A percentile compares a stretch with the other conserved stretches of the same genome.
phyloP scores from a whole-genome alignment of 805 yeast genomes.

The Saccharomycopsis malanga region DNA sequence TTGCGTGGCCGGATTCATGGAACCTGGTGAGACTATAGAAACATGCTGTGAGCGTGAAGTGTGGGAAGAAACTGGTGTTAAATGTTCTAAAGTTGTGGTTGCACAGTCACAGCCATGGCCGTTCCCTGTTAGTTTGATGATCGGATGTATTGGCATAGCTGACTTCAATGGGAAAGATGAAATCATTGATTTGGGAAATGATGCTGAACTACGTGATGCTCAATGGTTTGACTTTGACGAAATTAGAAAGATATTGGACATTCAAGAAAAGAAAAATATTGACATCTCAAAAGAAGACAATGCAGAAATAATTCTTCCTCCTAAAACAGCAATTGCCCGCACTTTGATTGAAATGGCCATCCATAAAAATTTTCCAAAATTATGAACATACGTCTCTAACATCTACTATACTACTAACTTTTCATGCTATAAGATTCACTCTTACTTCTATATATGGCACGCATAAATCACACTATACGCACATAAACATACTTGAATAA shows the following conservation, averaged over 20 bases:
- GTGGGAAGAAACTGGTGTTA: constrained; percentile 93
- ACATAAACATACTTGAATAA: no score
- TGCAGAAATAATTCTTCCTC: constrained; percentile 26
- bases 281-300: constrained; percentile 1
- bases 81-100: constrained; percentile 48
- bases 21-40: constrained; percentile 89
- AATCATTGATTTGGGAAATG: constrained; percentile 65
- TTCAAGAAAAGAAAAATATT: constrained; percentile 23
- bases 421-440: no score
- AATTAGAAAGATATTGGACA: constrained; percentile 36
- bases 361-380: constrained; percentile 8
- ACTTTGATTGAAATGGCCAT: constrained; percentile 23
- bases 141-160: constrained; percentile 83
- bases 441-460: no score
- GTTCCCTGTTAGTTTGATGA: constrained; percentile 87
- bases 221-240: constrained; percentile 67
- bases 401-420: no score
- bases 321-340: constrained; percentile 28
- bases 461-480: no score
- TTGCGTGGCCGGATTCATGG: constrained; percentile 93
- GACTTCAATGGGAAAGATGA: constrained; percentile 62
- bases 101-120: constrained; percentile 95
- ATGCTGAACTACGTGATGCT: constrained; percentile 80
- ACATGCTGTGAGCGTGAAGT: constrained; percentile 82
- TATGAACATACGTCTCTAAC: no score